These are phyloP conservation scores for Inosperma sp. DNA, from an alignment of 768 basidiomycete species.

Conservation along the genomic window DNA sequence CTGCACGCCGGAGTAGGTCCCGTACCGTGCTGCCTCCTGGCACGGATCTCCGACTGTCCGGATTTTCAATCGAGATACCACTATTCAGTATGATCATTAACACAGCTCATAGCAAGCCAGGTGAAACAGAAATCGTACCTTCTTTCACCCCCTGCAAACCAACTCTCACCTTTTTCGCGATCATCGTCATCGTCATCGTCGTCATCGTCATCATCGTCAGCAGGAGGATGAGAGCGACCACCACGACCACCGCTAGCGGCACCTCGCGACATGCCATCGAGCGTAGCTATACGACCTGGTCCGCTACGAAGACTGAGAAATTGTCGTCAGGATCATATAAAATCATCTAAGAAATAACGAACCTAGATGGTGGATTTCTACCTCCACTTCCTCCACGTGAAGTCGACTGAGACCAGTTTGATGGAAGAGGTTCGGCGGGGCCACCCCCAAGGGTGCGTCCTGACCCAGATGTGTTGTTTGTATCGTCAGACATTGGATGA, in stretches of 20 bases:
- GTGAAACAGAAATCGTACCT: slow-evolving; percentile 44
- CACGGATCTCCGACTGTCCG: slow-evolving; percentile 44
- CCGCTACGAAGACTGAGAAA: slow-evolving; percentile 14
- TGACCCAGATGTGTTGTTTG: slow-evolving; percentile 25
- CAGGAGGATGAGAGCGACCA: slow-evolving; percentile 7
- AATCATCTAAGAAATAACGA: not conserved
- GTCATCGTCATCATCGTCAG: slow-evolving; percentile 36
- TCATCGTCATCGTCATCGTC: slow-evolving; percentile 51
- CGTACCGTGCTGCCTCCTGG: slow-evolving; percentile 60
- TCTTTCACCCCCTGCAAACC: slow-evolving; percentile 94
- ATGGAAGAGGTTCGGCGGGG: slow-evolving; percentile 44
- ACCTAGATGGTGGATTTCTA: slow-evolving; percentile 27
- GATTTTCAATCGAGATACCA: slow-evolving; percentile 86
- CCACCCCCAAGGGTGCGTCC: slow-evolving; percentile 50
- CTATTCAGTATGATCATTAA: slow-evolving; percentile 39
- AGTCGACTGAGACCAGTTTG: slow-evolving; percentile 42
- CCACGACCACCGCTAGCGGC: slow-evolving; percentile 17
- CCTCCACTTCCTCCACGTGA: slow-evolving; percentile 51
- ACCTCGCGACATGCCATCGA: slow-evolving; percentile 16
- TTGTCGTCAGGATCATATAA: not conserved
- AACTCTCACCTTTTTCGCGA: slow-evolving; percentile 54
- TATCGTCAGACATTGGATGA: slow-evolving; percentile 40
- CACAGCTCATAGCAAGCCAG: not conserved
- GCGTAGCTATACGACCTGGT: slow-evolving; percentile 26
- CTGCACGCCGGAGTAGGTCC: slow-evolving; percentile 75